These are phyloP conservation scores for Pleurotus tuoliensis DNA, from an alignment of 768 basidiomycete species.

Conservation along the genomic window DNA sequence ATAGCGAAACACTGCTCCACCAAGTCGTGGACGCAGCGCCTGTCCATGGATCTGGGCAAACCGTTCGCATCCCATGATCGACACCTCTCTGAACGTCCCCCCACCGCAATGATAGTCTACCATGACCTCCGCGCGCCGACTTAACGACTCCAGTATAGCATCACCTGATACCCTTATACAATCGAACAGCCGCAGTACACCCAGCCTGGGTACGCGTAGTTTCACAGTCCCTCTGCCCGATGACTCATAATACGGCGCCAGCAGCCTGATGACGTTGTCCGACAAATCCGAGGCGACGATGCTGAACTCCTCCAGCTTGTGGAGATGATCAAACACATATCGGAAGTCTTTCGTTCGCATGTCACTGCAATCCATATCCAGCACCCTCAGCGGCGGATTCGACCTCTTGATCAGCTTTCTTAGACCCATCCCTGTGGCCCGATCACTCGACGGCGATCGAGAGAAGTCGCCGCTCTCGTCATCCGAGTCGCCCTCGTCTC, in stretches of 20 bases:
- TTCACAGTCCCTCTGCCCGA: constrained; percentile 11
- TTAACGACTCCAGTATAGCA: constrained; percentile 50
- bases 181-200: constrained; percentile 48
- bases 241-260: constrained; percentile 38
- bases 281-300: constrained; percentile 84
- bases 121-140: constrained; percentile 40
- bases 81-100: constrained; percentile 27
- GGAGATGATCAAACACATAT: constrained; percentile 59
- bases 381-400: constrained; percentile 56
- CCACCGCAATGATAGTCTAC: constrained; percentile 22
- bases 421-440: constrained; percentile 77
- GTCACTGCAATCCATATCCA: constrained; percentile 80
- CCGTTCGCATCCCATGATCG: constrained; percentile 36
- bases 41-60: constrained; percentile 25
- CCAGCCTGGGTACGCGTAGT: constrained; percentile 53
- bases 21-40: constrained; percentile 17
- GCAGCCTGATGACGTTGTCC: constrained; percentile 58
- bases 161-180: constrained; percentile 63
- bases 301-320: constrained; percentile 54
- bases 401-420: constrained; percentile 59
- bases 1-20: too few relatives aligned
- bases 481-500: constrained; percentile 67
- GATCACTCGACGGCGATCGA: constrained; percentile 73
- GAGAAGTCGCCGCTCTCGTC: constrained; percentile 74
- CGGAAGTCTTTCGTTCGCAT: constrained; percentile 81